These are phyloP conservation scores for Amaranthus hypochondriacus DNA, from an alignment of 148 eudicot genomes.

Conservation along the genomic window DNA sequence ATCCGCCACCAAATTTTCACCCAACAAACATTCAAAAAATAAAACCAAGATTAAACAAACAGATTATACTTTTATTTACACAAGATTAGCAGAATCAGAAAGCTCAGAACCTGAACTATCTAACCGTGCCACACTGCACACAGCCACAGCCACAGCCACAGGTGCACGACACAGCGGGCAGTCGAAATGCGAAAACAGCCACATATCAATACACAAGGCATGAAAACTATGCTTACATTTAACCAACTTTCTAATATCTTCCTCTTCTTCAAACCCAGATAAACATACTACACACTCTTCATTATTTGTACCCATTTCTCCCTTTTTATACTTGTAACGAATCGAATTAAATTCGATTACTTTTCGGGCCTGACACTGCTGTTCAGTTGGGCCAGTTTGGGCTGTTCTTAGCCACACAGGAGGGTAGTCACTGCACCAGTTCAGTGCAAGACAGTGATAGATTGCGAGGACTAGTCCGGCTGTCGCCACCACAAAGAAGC, in stretches of 20 bases:
- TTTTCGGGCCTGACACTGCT: not conserved
- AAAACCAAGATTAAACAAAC: no score
- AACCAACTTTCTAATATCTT: slow-evolving; percentile 49
- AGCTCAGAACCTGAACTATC: not conserved
- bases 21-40: no score
- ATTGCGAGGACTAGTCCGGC: slow-evolving; percentile 38
- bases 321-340: slow-evolving; percentile 40
- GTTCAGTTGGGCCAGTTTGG: not conserved
- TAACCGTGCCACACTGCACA: not conserved
- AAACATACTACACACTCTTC: slow-evolving; percentile 60
- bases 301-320: slow-evolving; percentile 2
- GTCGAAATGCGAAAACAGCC: slow-evolving; percentile 59
- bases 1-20: no score
- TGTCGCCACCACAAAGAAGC: slow-evolving; percentile 45
- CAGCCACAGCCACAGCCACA: slow-evolving; percentile 15
- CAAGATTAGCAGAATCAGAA: not conserved
- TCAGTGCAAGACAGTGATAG: slow-evolving; percentile 47
- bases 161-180: slow-evolving; percentile 78
- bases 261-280: slow-evolving; percentile 59
- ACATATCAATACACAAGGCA: slow-evolving; percentile 66
- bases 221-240: slow-evolving; percentile 63
- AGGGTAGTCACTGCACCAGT: slow-evolving; percentile 28
- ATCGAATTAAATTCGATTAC: slow-evolving; percentile 15
- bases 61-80: no score
- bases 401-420: slow-evolving; percentile 4